Percentiles rank a stretch among this genome's conserved stretches.
phyloP scores from a whole-genome alignment of 495 filamentous ascomycete genomes.

The Pseudomonodictys pantanalensis region DNA sequence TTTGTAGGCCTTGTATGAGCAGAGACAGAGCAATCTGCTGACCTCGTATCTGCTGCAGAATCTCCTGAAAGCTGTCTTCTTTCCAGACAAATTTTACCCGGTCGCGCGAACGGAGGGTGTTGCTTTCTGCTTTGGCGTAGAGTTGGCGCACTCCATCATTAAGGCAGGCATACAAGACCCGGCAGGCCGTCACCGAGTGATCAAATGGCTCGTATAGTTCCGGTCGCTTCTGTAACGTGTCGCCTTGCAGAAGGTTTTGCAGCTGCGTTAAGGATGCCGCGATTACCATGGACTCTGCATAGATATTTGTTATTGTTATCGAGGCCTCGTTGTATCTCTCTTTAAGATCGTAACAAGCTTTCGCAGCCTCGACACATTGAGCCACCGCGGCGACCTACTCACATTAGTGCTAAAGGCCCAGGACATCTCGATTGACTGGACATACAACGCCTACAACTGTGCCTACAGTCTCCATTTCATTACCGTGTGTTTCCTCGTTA shows the following conservation, averaged over 20 bases:
- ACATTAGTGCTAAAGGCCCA: no score
- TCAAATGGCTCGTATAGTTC: constrained; percentile 16
- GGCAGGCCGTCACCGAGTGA: constrained; percentile 9
- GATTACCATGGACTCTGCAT: constrained; percentile 28
- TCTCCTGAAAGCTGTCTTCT: constrained; percentile 28
- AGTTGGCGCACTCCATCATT: constrained; percentile 14
- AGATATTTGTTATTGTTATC: constrained; percentile 15
- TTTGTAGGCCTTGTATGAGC: constrained; percentile 27
- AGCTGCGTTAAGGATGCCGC: constrained; percentile 20
- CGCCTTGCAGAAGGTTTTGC: constrained; percentile 14
- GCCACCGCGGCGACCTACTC: constrained; percentile 8
- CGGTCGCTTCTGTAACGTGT: constrained; percentile 10
- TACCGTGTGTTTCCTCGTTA: no score
- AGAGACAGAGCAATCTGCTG: constrained; percentile 22
- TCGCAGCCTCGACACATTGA: constrained; percentile 13
- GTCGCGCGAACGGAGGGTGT: neutral
- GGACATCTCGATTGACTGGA: no score
- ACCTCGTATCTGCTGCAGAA: constrained; percentile 27
- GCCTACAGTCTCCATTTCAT: no score
- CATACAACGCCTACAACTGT: no score
- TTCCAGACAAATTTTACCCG: constrained; percentile 21
- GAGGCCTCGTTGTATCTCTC: constrained; percentile 11
- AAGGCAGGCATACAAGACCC: constrained; percentile 15
- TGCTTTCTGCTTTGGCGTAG: neutral
- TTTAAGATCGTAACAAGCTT: constrained; percentile 16